phyloP scores from a whole-genome alignment of 148 eudicot genomes.

The Amaranthus hypochondriacus region DNA sequence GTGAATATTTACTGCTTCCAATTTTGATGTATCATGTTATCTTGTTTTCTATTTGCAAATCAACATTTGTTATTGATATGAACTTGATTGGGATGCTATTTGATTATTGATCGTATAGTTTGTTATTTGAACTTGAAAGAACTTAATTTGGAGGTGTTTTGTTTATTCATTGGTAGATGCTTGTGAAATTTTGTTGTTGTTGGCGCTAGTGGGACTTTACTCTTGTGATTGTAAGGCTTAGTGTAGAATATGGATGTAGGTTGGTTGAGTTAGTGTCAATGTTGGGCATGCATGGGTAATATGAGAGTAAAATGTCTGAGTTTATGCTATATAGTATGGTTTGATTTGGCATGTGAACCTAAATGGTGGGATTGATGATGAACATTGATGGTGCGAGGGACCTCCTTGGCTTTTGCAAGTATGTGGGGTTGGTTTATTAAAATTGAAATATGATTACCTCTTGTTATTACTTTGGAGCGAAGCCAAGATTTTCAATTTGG shows the following conservation, averaged over 20 bases:
- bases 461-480: too few relatives aligned
- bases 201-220: not conserved
- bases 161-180: not conserved
- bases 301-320: not conserved
- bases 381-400: too few relatives aligned
- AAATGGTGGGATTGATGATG: too few relatives aligned
- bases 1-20: too few relatives aligned
- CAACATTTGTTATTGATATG: too few relatives aligned
- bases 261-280: not conserved
- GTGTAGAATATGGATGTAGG: not conserved
- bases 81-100: not conserved
- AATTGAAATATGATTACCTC: too few relatives aligned
- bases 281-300: not conserved
- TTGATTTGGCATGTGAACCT: too few relatives aligned
- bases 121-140: not conserved
- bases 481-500: too few relatives aligned
- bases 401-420: too few relatives aligned
- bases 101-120: not conserved
- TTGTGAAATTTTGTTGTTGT: not conserved
- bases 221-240: not conserved
- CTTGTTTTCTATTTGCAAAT: too few relatives aligned
- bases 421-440: too few relatives aligned
- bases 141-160: not conserved
- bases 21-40: too few relatives aligned
- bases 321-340: not conserved